Evolutionary conservation across 1,284 basidiomycete species (phyloP), one percentile per base, ranked within the genome.

Genomic region (Psilocybe mexicana): DNA sequence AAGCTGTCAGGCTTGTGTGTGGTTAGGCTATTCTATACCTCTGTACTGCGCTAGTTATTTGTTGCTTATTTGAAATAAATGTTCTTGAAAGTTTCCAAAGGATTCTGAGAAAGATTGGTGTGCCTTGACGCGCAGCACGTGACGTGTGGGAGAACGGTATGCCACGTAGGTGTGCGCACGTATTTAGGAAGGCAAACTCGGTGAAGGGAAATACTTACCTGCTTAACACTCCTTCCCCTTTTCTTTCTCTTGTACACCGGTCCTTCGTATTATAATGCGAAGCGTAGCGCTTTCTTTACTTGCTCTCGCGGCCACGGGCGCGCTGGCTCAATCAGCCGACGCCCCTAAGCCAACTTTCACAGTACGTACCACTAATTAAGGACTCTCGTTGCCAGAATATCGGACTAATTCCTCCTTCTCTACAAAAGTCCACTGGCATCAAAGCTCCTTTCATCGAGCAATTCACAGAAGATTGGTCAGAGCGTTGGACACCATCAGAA

Each of bases 381-480:
- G 30, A 6, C 8, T 33, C 58, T 51, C 48, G 25, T 58, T 58
- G 51, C 55, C 45, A 52, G 30, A 38, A 57, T 54, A 58, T 49
- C 54, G 58, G 28, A 36, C 54, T 60, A 56, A 55, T 49, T 46
- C 30, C 30, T 60, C 53, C 55, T 24, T 45, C 57, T 28, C 26
- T 45, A 56, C 33, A 60, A 24, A 69, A 98, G 93, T 80, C 90
- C 47, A 90, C 95, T 55, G 75, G 80, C 58, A 80, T 98, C 76
- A 87, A 90, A 69, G 95, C 92, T n/a, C 88, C 93, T 60, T 98
- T 99, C 82, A 71, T 99, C 67, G 97, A 99, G 76, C 97, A 99
- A 75, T 99, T 99, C 82, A 92, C 90, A 26, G 84, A 89, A 57
- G 91, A 92, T 78, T 96, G 93, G 92, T 74, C 88, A 45, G 83